Base-by-base conservation (phyloP, 2,329 filamentous ascomycete genomes). In the Arthrobotrys sphaeroides region DNA sequence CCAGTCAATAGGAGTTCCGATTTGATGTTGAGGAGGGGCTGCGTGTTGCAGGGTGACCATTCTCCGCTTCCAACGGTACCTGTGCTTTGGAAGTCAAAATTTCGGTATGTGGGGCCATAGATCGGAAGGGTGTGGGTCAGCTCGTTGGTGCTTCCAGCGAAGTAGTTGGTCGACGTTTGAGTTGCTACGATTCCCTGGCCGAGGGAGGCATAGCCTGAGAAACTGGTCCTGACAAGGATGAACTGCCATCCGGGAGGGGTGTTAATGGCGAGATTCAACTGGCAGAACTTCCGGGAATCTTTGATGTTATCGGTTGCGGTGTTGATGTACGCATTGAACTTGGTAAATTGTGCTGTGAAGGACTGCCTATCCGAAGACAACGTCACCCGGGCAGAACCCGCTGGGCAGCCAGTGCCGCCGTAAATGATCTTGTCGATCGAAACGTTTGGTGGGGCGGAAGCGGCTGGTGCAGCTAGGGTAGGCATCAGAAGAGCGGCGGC, bases 331-430 rank as follows among this genome's bases (percentile, higher is more conserved):
- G 36, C 70, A 0, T 26, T 49, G 47, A 74, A 74, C 18, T 38
- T 16, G 0, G 5, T 18, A 28, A 74, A 74, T 20, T 64, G 49
- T n/a, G 70, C 70, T 2, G 70, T 57, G 47, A 74, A 74, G 13
- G 62, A 74, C n/a, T 64, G 42, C 22, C 22, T 62, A 26, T 74
- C 70, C 12, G 62, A 62, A 3, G 62, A 53, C 22, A 74, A 51
- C 31, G 12, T 42, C 2, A 74, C 62, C 5, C 24, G 59, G n/a
- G 70, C 70, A 6, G 55, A 45, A 18, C 43, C 31, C 18, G 47
- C 43, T 5, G 70, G 70, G n/a, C 70, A 74, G 10, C 70, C 70
- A 5, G 70, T 74, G 22, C 70, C 70, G 4, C 70, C 70, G 12
- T 74, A 74, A 18, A 57, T 57, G 24, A 68, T 40, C 12, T 74